Evolutionary conservation across 192 early-diverging fungal genomes (phyloP).

Genomic region (Haplosporangium gracile): DNA sequence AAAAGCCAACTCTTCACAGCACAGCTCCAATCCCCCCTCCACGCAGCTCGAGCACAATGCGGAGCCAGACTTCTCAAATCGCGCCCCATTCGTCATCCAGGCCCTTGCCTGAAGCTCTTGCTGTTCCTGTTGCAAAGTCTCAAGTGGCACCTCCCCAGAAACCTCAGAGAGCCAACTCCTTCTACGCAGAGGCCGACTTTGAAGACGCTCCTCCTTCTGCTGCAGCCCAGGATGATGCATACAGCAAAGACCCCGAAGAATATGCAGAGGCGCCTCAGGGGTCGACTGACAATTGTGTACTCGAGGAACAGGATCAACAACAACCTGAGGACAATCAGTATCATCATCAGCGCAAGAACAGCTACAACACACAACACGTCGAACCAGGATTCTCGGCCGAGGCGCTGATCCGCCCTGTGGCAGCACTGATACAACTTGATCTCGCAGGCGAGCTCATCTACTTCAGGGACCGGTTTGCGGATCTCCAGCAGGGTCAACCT

Average conservation of each 20-base stretch:
- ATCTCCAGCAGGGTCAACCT: neutral
- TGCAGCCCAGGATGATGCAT: neutral
- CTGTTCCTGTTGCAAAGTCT: neutral
- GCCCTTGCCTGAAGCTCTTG: neutral
- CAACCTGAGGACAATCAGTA: neutral
- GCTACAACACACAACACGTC: neutral
- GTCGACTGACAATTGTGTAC: neutral
- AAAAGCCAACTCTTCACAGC: neutral
- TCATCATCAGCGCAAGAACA: neutral
- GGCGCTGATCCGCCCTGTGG: neutral
- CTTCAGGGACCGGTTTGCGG: neutral
- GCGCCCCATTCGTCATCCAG: neutral
- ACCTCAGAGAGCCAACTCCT: neutral
- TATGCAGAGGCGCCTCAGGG: neutral
- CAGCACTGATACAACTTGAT: neutral
- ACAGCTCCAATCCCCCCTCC: neutral
- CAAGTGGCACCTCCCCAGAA: neutral
- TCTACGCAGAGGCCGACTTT: slow-evolving; percentile 5
- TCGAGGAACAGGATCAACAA: neutral
- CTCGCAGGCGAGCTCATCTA: neutral
- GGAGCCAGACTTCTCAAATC: neutral
- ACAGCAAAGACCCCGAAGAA: neutral
- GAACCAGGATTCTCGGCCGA: neutral
- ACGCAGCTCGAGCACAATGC: neutral
- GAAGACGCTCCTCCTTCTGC: neutral